phyloP scores from a whole-genome alignment of 139 green algal genomes.

The Deuterostichococcus epilithicus region DNA sequence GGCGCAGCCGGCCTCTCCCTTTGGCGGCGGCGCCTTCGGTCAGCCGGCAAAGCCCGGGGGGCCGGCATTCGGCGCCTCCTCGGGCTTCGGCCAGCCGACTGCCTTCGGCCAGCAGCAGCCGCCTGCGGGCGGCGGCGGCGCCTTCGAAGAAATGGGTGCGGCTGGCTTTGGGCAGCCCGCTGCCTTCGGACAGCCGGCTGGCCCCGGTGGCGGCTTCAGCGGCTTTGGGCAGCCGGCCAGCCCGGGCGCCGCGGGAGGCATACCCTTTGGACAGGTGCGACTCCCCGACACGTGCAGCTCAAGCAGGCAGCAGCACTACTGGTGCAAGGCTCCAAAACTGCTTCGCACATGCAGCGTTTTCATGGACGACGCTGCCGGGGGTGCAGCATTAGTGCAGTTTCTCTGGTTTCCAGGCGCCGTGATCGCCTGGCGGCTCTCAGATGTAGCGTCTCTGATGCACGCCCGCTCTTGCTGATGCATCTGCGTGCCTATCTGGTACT shows the following conservation, averaged over 20 bases:
- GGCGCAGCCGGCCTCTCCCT: too few relatives aligned
- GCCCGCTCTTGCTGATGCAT: constrained; percentile 9
- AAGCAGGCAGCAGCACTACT: neutral
- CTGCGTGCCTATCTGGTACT: neutral
- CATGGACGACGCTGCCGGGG: too few relatives aligned
- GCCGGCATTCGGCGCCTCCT: neutral
- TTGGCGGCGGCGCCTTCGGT: too few relatives aligned
- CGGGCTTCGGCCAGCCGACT: constrained; percentile 5
- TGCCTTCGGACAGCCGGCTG: constrained; percentile 16
- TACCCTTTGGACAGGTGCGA: neutral
- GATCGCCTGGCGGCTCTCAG: too few relatives aligned
- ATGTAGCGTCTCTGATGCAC: too few relatives aligned
- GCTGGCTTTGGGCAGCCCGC: neutral
- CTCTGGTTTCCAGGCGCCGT: too few relatives aligned
- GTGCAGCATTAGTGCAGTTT: too few relatives aligned
- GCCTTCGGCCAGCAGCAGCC: constrained; percentile 2
- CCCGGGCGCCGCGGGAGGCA: neutral
- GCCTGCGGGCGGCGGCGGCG: constrained; percentile 1
- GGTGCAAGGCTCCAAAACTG: too few relatives aligned
- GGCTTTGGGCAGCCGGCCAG: constrained; percentile 19
- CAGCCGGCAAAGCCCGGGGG: too few relatives aligned
- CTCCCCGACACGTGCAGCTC: neutral
- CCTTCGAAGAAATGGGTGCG: neutral
- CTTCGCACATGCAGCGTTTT: too few relatives aligned
- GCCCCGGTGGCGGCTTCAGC: constrained; percentile 10